Base-by-base conservation (phyloP, 2,329 filamentous ascomycete genomes). In the Zarea fungicola region DNA sequence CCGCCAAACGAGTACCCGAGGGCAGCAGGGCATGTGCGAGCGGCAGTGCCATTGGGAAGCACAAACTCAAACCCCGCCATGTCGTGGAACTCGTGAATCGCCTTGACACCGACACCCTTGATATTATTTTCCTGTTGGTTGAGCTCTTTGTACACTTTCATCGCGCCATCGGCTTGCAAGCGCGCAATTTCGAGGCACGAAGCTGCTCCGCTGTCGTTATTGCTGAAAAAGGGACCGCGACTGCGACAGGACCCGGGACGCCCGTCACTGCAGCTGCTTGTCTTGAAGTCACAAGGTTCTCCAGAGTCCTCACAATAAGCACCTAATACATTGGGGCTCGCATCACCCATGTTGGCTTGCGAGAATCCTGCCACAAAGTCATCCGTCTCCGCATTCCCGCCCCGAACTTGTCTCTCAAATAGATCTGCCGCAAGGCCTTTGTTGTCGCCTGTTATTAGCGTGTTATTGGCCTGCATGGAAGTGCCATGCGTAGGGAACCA, bases 401-500 rank as follows among this genome's bases (percentile, higher is more conserved):
- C 71, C 5, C 70, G 70, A 49, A 87, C 77, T 35, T 79, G 79
- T 57, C 87, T 80, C 64, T 96, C 91, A 54, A 96, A 87, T 6
- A 95, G 73, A 57, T 85, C 81, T 4, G 89, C 88, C 0, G 91
- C 90, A 5, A 96, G 85, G 5, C 91, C 91, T 69, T 96, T 96
- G 73, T 96, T 96, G 65, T 96, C 91, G 23, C 89, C 91, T 3
- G 87, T 84, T 41, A 95, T 82, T 6, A 95, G 75, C 0, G 89
- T 95, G 67, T 95, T 95, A 69, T 96, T 96, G 43, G 87, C 86
- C 44, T 89, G 81, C 74, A 96, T 83, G 2, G 89, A 95, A 0
- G 91, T 96, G 31, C 89, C 89, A 65, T 96, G 91, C 0, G 91
- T 89, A 2, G 91, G 81, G 62, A 92, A 96, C 87, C 90, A 96